These are phyloP conservation scores for Tulasnella sp. DNA, from an alignment of 768 basidiomycete genomes.

Conservation along the genomic window DNA sequence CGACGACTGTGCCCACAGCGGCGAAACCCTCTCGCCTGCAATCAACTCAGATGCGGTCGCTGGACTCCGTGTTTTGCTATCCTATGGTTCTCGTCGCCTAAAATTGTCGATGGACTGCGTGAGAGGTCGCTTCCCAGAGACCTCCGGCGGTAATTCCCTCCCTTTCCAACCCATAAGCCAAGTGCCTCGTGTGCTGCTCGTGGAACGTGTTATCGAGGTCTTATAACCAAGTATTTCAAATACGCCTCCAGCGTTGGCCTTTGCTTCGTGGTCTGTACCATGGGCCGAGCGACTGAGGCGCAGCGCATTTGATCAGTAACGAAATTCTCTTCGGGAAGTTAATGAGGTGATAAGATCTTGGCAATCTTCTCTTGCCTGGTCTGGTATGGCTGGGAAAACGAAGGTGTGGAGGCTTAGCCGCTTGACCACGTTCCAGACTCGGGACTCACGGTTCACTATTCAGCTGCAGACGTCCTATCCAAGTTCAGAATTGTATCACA, in stretches of 20 bases:
- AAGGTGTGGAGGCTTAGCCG: not conserved
- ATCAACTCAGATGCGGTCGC: too few species aligned
- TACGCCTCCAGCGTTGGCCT: too few species aligned
- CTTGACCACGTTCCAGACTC: not conserved
- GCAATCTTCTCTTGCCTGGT: not conserved
- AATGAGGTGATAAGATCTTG: not conserved
- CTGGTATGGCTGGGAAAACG: not conserved
- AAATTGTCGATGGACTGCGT: not conserved
- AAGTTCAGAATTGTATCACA: too few species aligned
- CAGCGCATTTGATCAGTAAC: not conserved
- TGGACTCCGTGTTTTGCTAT: not conserved
- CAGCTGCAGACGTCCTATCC: too few species aligned
- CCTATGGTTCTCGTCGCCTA: not conserved
- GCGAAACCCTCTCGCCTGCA: not conserved
- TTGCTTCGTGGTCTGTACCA: too few species aligned
- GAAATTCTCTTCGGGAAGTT: not conserved
- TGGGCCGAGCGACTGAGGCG: not conserved
- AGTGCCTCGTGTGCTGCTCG: too few species aligned
- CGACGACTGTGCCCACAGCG: not conserved
- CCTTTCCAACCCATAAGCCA: too few species aligned
- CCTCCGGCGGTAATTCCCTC: too few species aligned
- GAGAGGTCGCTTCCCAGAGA: too few species aligned
- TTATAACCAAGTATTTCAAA: too few species aligned
- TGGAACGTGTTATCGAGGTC: too few species aligned
- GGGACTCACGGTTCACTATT: not conserved